Evolutionary conservation across 768 basidiomycete species (phyloP).

Genomic region (Phylloporus sp.): DNA sequence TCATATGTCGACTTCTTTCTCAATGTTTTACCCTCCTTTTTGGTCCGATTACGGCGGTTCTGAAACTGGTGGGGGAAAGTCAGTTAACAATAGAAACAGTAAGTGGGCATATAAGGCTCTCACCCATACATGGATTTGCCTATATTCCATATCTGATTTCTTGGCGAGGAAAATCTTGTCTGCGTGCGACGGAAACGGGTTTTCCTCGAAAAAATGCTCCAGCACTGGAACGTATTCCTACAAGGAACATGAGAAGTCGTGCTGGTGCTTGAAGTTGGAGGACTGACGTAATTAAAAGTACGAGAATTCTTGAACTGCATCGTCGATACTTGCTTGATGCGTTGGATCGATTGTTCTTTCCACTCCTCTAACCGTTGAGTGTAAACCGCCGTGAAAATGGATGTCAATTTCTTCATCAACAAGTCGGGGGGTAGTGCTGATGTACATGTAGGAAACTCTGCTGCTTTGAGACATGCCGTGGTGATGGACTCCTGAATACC

Average conservation of each 20-base stretch:
- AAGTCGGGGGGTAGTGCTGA: rapidly evolving
- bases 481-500: neutral
- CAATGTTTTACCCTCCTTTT: neutral
- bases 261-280: rapidly evolving
- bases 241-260: rapidly evolving
- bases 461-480: neutral
- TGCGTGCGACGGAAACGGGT: slow-evolving; percentile 8
- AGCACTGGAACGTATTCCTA: slow-evolving; percentile 7
- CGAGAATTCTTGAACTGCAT: rapidly evolving
- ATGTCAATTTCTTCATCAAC: neutral
- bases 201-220: slow-evolving; percentile 13
- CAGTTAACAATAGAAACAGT: neutral
- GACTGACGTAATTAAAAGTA: slow-evolving; percentile 5
- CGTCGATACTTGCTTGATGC: neutral
- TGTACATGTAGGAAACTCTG: neutral
- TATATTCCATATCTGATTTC: slow-evolving; percentile 8
- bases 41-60: slow-evolving; percentile 10
- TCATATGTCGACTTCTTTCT: neutral
- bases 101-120: rapidly evolving
- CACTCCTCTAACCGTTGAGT: neutral
- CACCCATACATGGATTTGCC: slow-evolving; percentile 19
- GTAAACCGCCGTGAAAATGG: neutral
- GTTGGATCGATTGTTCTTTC: slow-evolving; percentile 1
- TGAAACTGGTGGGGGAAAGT: slow-evolving; percentile 4
- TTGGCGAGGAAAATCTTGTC: slow-evolving; percentile 13